Evolutionary conservation across 768 basidiomycete genomes (phyloP).

Genomic region (Hygrocybe punicea): DNA sequence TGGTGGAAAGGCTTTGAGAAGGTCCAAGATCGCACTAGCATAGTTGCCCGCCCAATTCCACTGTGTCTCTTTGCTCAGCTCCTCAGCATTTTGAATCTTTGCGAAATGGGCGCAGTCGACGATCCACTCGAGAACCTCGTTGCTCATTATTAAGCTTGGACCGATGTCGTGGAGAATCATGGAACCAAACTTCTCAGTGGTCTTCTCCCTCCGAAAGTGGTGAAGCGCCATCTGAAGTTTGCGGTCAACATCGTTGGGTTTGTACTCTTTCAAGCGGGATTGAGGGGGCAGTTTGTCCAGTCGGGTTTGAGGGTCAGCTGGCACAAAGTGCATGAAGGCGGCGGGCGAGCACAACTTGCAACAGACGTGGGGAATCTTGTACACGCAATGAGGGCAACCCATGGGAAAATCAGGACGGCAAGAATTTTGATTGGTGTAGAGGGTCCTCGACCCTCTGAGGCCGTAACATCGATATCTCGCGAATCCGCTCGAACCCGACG

Average conservation of each 20-base stretch:
- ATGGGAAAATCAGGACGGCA: neutral
- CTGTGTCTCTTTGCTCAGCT: slow-evolving; percentile 10
- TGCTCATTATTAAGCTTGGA: neutral
- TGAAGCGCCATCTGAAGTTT: neutral
- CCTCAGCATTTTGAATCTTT: slow-evolving; percentile 8
- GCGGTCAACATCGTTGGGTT: neutral
- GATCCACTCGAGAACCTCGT: neutral
- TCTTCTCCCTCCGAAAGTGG: neutral
- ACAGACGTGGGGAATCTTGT: neutral
- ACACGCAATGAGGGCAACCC: neutral
- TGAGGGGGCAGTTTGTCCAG: too few relatives aligned
- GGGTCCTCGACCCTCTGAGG: too few relatives aligned
- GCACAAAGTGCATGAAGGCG: slow-evolving; percentile 1
- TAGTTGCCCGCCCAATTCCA: neutral
- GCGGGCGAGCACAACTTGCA: neutral
- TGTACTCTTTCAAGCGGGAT: neutral
- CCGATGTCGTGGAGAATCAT: neutral
- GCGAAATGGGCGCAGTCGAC: slow-evolving; percentile 3
- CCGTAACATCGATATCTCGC: too few relatives aligned
- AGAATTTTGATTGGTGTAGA: too few relatives aligned
- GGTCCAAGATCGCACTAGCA: neutral
- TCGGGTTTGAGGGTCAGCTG: too few relatives aligned
- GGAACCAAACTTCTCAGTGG: neutral
- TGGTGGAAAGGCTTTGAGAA: neutral
- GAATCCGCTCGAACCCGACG: too few relatives aligned